Conservation (phyloP, 345 rosid genomes). For the Litchi chinensis region DNA sequence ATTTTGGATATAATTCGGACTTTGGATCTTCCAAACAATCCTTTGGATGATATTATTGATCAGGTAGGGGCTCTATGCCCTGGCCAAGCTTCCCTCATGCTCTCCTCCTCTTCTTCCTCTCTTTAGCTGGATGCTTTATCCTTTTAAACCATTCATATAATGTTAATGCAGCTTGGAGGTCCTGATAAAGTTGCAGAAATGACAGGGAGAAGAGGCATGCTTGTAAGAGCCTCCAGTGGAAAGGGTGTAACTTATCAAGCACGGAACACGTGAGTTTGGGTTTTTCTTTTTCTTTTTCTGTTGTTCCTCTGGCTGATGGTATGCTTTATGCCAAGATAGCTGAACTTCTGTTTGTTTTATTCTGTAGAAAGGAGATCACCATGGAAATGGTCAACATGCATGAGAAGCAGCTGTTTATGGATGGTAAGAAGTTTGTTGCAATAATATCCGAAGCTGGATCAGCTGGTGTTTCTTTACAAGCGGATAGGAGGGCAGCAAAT, state of each 20-base stretch:
- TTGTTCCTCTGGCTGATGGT: background rate
- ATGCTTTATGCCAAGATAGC: conserved; percentile 17
- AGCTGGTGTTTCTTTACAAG: conserved; percentile 98
- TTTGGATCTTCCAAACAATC: conserved; percentile 95
- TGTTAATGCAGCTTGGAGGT: conserved; percentile 86
- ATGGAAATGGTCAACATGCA: conserved; percentile 99
- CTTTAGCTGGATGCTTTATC: conserved; percentile 2
- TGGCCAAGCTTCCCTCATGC: background rate
- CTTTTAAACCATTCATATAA: conserved; percentile 20
- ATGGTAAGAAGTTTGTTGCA: conserved; percentile 90
- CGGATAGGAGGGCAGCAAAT: conserved; percentile 91
- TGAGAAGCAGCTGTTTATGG: conserved; percentile 98
- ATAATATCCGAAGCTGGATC: conserved; percentile 99
- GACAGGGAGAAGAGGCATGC: conserved; percentile 99
- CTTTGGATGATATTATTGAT: conserved; percentile 94
- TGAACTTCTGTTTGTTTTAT: conserved; percentile 29
- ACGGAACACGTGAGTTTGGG: conserved; percentile 81
- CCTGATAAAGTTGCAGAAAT: conserved; percentile 97
- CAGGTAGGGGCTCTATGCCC: conserved; percentile 53
- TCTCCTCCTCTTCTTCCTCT: background rate
- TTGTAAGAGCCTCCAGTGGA: conserved; percentile 90
- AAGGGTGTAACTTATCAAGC: conserved; percentile 98
- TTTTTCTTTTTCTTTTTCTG: conserved; percentile 3
- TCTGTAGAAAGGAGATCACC: conserved; percentile 81
- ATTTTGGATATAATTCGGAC: conserved; percentile 87